Conservation (phyloP, 345 rosid species). For the Erodium maritimum region DNA sequence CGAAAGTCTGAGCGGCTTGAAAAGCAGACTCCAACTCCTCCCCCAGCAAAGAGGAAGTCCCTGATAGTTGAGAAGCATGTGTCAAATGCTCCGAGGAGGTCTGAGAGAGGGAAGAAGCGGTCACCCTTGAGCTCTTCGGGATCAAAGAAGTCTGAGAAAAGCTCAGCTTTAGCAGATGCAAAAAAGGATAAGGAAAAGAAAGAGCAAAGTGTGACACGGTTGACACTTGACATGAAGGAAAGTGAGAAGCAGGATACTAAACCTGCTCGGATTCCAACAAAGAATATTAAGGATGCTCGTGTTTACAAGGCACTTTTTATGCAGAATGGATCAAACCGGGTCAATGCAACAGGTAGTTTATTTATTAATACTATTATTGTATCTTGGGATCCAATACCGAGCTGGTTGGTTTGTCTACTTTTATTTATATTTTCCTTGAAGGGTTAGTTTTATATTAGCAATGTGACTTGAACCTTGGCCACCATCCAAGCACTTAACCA, state of each 20-base stretch:
- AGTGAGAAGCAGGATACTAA: slow-evolving; percentile 7
- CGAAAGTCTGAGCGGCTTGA: slow-evolving; percentile 48
- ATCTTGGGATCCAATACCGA: neutral
- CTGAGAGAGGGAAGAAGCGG: slow-evolving; percentile 39
- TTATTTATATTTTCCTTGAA: neutral
- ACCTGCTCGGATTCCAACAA: slow-evolving; percentile 10
- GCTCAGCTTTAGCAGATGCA: slow-evolving; percentile 10
- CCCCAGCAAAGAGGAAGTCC: slow-evolving; percentile 24
- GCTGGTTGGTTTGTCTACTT: neutral
- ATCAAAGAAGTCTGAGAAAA: slow-evolving; percentile 26
- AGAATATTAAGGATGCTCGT: slow-evolving; percentile 23
- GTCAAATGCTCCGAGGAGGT: slow-evolving; percentile 41
- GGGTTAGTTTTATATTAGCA: no score
- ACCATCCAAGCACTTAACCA: no score
- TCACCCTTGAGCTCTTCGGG: slow-evolving; percentile 24
- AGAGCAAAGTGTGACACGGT: slow-evolving; percentile 26
- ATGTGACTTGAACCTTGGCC: no score
- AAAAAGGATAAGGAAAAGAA: slow-evolving; percentile 22
- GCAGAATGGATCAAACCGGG: slow-evolving; percentile 16
- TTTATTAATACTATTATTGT: neutral
- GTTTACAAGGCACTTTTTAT: slow-evolving; percentile 32
- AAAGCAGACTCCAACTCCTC: slow-evolving; percentile 27
- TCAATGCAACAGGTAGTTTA: slow-evolving; percentile 17
- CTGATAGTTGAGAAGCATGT: slow-evolving; percentile 29
- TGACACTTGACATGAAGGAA: slow-evolving; percentile 22